Base-by-base conservation (phyloP, 805 yeast species). In the Metschnikowia gruessii region DNA sequence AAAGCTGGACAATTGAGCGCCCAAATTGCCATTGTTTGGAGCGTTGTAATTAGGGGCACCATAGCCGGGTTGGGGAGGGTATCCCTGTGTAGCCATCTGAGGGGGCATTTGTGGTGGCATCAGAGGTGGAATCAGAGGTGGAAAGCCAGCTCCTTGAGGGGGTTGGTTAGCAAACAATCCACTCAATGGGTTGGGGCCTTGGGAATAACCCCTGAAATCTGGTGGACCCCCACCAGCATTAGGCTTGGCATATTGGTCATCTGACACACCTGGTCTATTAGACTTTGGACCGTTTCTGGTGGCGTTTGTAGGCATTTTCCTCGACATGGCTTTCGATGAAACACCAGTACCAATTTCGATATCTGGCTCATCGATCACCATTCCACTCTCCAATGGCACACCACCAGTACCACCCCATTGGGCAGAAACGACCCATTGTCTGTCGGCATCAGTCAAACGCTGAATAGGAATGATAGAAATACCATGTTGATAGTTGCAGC, bases 401-500 rank as follows among this genome's bases (percentile, higher is more conserved):
- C 96, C 97, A 42, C 92, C 95, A 36, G 97, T 86, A 57, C 99
- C 99, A 55, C 99, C 99, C 90, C 95, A 90, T 65, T 88, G 92
- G 3, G 98, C 97, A 48, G 77, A 72, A 30, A 81, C 85, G 11
- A 88, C 80, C 99, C 99, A 94, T 52, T 85, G 75, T 60, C 76
- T 81, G 65, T 94, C 99, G 17, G 97, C 96, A 49, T 94, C 99
- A 0, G 99, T 94, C 56, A 94, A 76, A 58, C 97, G 80, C 49
- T 79, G 80, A 41, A 94, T 70, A 13, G 98, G 97, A 51, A 94
- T 89, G 31, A 90, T 79, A 50, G 96, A 85, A 32, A 84, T 76
- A 51, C 99, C 99, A 48, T 84, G 84, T 61, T 84, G 91, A 67
- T 94, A 94, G 67, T 94, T 95, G 65, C 96, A 88, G 72, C 98